Percentiles rank a stretch among this genome's conserved stretches.
Conservation (phyloP, 2,329 filamentous ascomycete species). For the Calonectria hawksworthii region DNA sequence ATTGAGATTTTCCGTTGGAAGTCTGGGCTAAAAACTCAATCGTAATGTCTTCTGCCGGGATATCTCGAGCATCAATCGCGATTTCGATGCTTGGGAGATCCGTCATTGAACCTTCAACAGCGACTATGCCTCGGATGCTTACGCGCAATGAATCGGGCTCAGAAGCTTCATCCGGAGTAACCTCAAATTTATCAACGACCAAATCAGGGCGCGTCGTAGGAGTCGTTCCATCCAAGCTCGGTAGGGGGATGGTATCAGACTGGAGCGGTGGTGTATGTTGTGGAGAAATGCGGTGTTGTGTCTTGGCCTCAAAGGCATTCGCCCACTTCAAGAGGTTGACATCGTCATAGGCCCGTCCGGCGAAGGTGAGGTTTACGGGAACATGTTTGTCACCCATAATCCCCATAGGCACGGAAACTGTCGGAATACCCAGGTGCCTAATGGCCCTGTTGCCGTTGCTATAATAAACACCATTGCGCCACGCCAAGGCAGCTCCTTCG, state of each 20-base stretch:
- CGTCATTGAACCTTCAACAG: not conserved
- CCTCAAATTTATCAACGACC: not conserved
- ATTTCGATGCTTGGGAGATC: constrained; percentile 5
- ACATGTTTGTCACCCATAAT: constrained; percentile 59
- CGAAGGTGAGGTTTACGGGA: constrained; percentile 68
- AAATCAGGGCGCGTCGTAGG: not conserved
- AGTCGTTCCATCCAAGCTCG: not conserved
- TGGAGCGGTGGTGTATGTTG: constrained; percentile 27
- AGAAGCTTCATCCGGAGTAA: not conserved
- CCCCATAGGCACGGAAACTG: constrained; percentile 68
- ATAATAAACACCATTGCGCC: constrained; percentile 63
- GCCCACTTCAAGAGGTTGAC: constrained; percentile 43
- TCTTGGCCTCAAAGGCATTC: constrained; percentile 36
- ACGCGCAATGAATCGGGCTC: not conserved
- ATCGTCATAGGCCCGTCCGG: constrained; percentile 63
- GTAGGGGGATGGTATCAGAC: constrained; percentile 11
- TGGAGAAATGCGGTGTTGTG: constrained; percentile 17
- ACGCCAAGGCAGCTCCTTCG: constrained; percentile 28
- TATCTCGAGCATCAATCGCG: not conserved
- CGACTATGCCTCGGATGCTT: not conserved
- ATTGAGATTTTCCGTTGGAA: not conserved
- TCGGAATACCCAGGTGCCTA: constrained; percentile 68
- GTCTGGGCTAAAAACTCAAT: not conserved
- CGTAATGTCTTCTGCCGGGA: not conserved
- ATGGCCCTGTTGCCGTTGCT: constrained; percentile 67